Base-by-base conservation (phyloP, 495 filamentous ascomycete species). In the Penicillium silybi region DNA sequence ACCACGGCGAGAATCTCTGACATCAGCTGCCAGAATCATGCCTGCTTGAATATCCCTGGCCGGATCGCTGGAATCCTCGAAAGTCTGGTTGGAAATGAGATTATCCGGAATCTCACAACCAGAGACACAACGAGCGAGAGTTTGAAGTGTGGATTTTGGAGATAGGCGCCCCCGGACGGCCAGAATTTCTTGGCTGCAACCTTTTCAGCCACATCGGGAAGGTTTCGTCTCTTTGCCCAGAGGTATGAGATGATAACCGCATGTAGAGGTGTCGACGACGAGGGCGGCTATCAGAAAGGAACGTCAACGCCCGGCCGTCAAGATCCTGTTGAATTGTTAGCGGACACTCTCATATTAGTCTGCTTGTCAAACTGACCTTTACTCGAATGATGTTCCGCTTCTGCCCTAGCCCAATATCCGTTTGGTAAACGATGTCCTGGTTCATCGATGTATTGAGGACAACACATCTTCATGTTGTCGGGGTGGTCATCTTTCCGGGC, bases 61-160 rank as follows among this genome's bases (percentile, higher is more conserved):
- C 25, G 4, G 25, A 8, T 4, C 8, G 4, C 4, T 26, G 4
- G 25, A 8, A 26, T 29, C 8, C 7, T 95, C 90, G 52, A 95
- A 95, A 11, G 90, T 90, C 58, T 93, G 92, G 64, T 92, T 87
- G 4, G 88, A 88, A 1, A 92, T 74, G 64, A 92, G 92, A 37
- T 87, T 82, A 58, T 93, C 87, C 34, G 54, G 58, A 10, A 61
- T 22, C 7, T 58, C 54, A 20, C 44, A 54, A 4, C 58, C 58
- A 9, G 54, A 58, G 25, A 61, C 46, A 46, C 50, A 53, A 41
- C 54, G 40, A 19, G 58, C 58, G 16, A 61, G 29, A 19, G 54
- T 39, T 23, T 46, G n/a, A 3, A 61, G 47, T 4, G 54, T 61
- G 10, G 54, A 53, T 37, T 46, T 44, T 52, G 45, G 11, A 61